Base-by-base conservation (phyloP, 495 filamentous ascomycete genomes). In the Hypoxylon subgilvum region DNA sequence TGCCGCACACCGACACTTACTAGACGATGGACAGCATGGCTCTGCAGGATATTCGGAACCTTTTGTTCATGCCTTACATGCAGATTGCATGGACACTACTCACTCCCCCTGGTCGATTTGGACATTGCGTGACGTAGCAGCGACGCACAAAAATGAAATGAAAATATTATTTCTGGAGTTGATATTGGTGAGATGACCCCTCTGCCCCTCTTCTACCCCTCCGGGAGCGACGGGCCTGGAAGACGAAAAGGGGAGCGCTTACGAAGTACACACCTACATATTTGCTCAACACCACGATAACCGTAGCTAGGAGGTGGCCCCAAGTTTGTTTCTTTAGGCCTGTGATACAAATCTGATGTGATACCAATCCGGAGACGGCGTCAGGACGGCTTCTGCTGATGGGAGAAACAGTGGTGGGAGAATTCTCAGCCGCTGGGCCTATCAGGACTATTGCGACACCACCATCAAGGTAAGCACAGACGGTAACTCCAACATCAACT, bases 41-140 rank as follows among this genome's bases (percentile, higher is more conserved):
- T 9, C 53, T 63, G 60, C 60, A 63, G 41, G 21, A 43, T 53
- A 53, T 53, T 54, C 60, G 53, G 52, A 57, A 43, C 47, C 53
- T 57, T 58, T 54, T 48, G 22, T 47, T 39, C 60, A 63, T 58
- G 60, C 60, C 60, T 63, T 58, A 58, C 60, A 63, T 63, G 53
- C 60, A 63, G 53, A 53, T 42, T 52, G 48, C 60, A 57, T n/a
- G n/a, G 60, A 14, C 52, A 52, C 60, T 38, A 46, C 16, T 52
- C 31, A n/a, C n/a, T n/a, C n/a, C n/a, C n/a, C 59, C 32, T 41
- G 52, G 53, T 46, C 34, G 25, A 28, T 22, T 47, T 46, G 49
- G 18, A 41, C 13, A 4, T 5, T 41, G 41, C 4, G 53, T 58
- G 48, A 63, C 60, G 60, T 63, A 57, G 25, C n/a, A 17, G 34